These are phyloP conservation scores for Cyberlindnera nakhonratchasimensis DNA, from an alignment of 805 yeast species.

Conservation along the genomic window DNA sequence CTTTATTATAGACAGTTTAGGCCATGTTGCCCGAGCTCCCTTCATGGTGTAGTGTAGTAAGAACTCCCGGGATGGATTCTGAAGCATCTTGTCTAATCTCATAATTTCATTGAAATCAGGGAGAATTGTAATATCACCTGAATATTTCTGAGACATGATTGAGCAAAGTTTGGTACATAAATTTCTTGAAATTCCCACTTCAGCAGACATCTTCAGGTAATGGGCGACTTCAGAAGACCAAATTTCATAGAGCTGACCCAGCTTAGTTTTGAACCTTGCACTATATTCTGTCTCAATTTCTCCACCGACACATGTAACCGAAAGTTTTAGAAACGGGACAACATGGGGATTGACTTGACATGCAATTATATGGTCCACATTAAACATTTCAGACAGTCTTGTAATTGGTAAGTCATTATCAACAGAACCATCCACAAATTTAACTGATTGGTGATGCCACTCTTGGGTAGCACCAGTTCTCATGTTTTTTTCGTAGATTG, in stretches of 20 bases:
- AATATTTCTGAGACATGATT: constrained; percentile 78
- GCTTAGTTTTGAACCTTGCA: constrained; percentile 48
- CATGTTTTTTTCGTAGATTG: constrained; percentile 79
- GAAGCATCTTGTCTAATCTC: constrained; percentile 61
- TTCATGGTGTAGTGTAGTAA: constrained; percentile 64
- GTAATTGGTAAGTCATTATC: constrained; percentile 91
- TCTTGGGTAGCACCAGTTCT: constrained; percentile 68
- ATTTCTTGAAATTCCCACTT: constrained; percentile 73
- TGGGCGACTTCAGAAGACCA: constrained; percentile 73
- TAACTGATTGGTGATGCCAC: constrained; percentile 76
- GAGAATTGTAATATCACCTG: constrained; percentile 90
- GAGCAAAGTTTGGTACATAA: constrained; percentile 70
- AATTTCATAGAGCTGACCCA: constrained; percentile 55
- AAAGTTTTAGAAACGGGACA: constrained; percentile 73
- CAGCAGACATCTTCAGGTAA: constrained; percentile 65
- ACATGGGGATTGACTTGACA: constrained; percentile 98
- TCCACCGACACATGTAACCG: constrained; percentile 67
- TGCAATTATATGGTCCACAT: constrained; percentile 95
- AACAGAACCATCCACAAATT: constrained; percentile 94
- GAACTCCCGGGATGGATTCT: constrained; percentile 80
- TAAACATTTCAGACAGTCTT: constrained; percentile 91
- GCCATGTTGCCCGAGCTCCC: constrained; percentile 95
- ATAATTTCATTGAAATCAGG: constrained; percentile 61
- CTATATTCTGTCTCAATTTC: constrained; percentile 59
- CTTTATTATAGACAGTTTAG: constrained; percentile 75